Evolutionary conservation across 2,329 filamentous ascomycete genomes (phyloP).

Genomic region (Colletotrichum liaoningense): DNA sequence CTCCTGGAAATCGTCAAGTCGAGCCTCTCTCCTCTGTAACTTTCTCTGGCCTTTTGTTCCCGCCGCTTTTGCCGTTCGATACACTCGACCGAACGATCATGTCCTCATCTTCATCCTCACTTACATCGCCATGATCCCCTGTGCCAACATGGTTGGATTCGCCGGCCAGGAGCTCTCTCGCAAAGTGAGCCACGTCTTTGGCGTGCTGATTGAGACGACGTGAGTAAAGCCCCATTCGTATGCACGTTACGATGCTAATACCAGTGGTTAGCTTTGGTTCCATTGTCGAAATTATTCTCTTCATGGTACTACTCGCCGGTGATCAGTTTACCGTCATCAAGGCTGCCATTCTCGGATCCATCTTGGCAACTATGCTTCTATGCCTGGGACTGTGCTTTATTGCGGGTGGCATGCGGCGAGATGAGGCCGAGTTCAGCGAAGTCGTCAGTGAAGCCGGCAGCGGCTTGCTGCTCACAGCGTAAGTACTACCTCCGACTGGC

Average conservation of each 20-base stretch:
- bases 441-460: slow-evolving; percentile 83
- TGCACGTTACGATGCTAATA: neutral
- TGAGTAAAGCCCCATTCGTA: slow-evolving; percentile 41
- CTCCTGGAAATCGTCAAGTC: slow-evolving; percentile 72
- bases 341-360: slow-evolving; percentile 85
- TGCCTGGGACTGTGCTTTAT: slow-evolving; percentile 87
- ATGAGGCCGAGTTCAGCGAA: slow-evolving; percentile 78
- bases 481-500: slow-evolving; percentile 54
- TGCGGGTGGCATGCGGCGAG: slow-evolving; percentile 75
- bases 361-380: slow-evolving; percentile 83
- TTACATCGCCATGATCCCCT: slow-evolving; percentile 82
- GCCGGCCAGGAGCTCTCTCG: slow-evolving; percentile 70
- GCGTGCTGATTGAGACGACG: slow-evolving; percentile 71
- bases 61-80: slow-evolving; percentile 74
- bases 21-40: slow-evolving; percentile 73
- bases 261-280: slow-evolving; percentile 66
- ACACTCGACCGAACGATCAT: slow-evolving; percentile 56
- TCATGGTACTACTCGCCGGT: slow-evolving; percentile 76
- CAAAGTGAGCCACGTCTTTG: slow-evolving; percentile 80
- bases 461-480: slow-evolving; percentile 81
- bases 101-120: slow-evolving; percentile 76
- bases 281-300: slow-evolving; percentile 84
- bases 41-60: slow-evolving; percentile 82
- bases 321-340: slow-evolving; percentile 77
- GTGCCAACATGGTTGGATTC: slow-evolving; percentile 81